Evolutionary conservation across 371 early-diverging fungal species (phyloP), one percentile per base, ranked within the genome.

Genomic region (Apophysomyces elegans): DNA sequence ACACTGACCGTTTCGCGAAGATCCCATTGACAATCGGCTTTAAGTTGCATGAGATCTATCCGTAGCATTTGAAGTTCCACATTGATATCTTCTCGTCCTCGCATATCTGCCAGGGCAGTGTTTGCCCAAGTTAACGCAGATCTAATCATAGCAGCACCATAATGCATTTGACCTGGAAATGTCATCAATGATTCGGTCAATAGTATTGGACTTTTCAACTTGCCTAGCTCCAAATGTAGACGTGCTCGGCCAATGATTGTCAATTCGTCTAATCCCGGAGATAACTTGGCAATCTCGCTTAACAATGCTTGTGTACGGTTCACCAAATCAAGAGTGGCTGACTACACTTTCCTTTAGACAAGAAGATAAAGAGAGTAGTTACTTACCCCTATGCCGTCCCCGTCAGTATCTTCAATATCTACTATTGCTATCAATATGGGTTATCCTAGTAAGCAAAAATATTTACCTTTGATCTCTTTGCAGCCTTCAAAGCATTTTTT

Each of bases 21-120:
- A 21, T 58, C 50, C 73, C 73, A 73, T n/a, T 56, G 62, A 4
- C 62, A 37, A 16, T 66, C 45, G 21, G 69, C 68, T 39, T 69
- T 63, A 7, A 74, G 44, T 35, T 71, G 61, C 45, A 67, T 21
- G 8, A 74, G 47, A 7, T 50, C 45, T 9, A 69, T 54, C 43
- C 65, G 69, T 5, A 71, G 18, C 14, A 65, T 38, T 35, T 56
- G 41, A 1, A 37, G 14, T 5, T 58, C 37, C 8, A 59, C 45
- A 39, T 43, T 44, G 5, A 47, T 36, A 36, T 59, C 63, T 21
- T 60, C 38, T 18, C 54, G 35, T 21, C 45, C 12, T 26, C 57
- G 47, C 7, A 73, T 18, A 58, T 61, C 18, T 13, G 38, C 14
- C 5, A 73, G 16, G 7, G 62, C 75, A 13, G 36, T 56, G 16